phyloP scores from a whole-genome alignment of 495 filamentous ascomycete species.

The Penicillium desertorum region DNA sequence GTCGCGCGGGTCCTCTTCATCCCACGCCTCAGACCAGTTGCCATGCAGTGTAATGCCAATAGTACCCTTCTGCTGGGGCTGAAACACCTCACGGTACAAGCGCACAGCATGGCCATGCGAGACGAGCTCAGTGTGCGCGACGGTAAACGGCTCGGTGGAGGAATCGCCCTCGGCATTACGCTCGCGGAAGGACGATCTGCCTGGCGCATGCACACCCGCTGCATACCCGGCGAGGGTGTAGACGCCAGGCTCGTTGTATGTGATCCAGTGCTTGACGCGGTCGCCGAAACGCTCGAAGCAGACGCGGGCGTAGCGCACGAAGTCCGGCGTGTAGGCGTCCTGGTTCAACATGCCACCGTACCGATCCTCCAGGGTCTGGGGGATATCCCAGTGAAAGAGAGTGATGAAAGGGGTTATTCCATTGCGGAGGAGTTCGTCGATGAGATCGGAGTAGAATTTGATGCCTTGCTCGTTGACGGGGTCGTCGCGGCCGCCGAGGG shows the following conservation, averaged over 20 bases:
- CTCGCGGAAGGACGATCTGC: conserved; percentile 42
- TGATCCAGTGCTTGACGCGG: conserved; percentile 53
- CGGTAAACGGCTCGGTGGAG: conserved; percentile 47
- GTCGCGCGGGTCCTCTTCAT: conserved; percentile 42
- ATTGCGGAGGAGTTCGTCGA: conserved; percentile 43
- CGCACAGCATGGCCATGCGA: conserved; percentile 43
- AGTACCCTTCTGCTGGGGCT: conserved; percentile 39
- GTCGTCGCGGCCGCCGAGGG: conserved; percentile 38
- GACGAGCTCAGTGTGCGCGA: conserved; percentile 44
- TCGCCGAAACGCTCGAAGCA: conserved; percentile 45
- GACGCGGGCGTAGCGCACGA: conserved; percentile 47
- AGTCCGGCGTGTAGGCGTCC: conserved; percentile 43
- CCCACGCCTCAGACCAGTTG: conserved; percentile 52
- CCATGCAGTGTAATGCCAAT: conserved; percentile 52
- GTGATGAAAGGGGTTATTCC: conserved; percentile 52
- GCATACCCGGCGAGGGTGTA: conserved; percentile 50
- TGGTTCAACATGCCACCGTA: conserved; percentile 50
- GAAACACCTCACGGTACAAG: conserved; percentile 46
- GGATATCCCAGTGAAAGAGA: conserved; percentile 52
- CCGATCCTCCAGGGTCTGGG: conserved; percentile 46
- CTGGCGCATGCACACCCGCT: conserved; percentile 49
- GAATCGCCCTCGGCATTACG: conserved; percentile 49
- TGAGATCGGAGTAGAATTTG: conserved; percentile 44
- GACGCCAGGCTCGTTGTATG: conserved; percentile 50
- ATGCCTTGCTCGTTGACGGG: conserved; percentile 45